phyloP scores from a whole-genome alignment of 2,329 filamentous ascomycete species.

The Pestalotiopsis sp. region DNA sequence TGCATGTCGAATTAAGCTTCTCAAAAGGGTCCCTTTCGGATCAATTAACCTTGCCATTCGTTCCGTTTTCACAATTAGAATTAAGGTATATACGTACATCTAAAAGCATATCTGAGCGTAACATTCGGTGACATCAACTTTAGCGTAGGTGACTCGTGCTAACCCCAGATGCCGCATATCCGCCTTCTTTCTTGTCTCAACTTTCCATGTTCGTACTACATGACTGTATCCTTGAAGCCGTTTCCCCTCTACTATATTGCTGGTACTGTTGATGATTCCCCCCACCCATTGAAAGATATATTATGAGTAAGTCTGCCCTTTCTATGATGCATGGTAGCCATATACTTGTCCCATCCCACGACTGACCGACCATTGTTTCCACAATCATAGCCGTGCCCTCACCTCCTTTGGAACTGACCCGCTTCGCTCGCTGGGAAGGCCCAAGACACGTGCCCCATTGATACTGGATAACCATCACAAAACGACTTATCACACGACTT shows the following conservation, averaged over 20 bases:
- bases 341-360: not conserved
- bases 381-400: not conserved
- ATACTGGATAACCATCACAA: not conserved
- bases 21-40: not conserved
- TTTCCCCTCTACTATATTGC: not conserved
- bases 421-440: not conserved
- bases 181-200: not conserved
- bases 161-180: not conserved
- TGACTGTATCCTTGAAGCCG: not conserved
- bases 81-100: not conserved
- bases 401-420: not conserved
- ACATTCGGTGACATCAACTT: not conserved
- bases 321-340: not conserved
- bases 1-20: not conserved
- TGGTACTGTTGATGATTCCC: not conserved
- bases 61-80: not conserved
- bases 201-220: not conserved
- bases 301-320: not conserved
- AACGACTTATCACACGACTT: not conserved
- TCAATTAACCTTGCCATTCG: not conserved
- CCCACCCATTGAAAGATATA: not conserved
- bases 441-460: not conserved
- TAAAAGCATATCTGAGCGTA: not conserved
- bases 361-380: not conserved
- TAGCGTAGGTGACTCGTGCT: not conserved